phyloP scores from a whole-genome alignment of 768 basidiomycete genomes.

The Xerocomellus intermedius region DNA sequence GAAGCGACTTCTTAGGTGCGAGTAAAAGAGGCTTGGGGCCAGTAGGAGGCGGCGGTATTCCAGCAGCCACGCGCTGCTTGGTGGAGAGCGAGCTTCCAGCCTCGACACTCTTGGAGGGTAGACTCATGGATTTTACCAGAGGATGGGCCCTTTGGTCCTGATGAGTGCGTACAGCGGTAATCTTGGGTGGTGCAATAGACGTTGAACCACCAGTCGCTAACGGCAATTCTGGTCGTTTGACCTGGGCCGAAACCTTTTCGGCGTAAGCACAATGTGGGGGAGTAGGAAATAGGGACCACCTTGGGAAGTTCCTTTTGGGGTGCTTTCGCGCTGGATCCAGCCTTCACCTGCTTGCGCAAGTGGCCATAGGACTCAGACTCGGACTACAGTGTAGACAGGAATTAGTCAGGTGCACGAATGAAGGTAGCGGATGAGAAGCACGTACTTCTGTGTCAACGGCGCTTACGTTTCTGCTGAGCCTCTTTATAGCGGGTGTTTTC shows the following conservation, averaged over 20 bases:
- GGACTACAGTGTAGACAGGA: conserved; percentile 11
- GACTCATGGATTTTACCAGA: conserved; percentile 31
- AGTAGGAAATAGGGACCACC: conserved; percentile 3
- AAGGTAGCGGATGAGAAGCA: not conserved
- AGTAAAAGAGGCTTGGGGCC: conserved; percentile 36
- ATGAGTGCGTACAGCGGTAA: conserved; percentile 22
- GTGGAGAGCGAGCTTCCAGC: conserved; percentile 44
- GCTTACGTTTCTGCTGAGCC: conserved; percentile 2
- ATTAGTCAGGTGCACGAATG: not conserved
- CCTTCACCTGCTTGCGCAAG: not conserved
- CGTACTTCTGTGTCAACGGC: conserved; percentile 15
- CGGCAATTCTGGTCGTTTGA: conserved; percentile 9
- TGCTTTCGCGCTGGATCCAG: conserved; percentile 1
- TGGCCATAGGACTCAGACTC: conserved; percentile 11
- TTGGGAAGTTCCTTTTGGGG: conserved; percentile 10
- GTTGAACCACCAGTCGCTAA: not conserved
- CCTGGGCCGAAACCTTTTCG: not conserved
- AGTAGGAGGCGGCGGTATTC: conserved; percentile 35
- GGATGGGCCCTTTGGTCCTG: conserved; percentile 32
- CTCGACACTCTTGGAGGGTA: conserved; percentile 23
- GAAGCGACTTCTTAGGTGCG: conserved; percentile 24
- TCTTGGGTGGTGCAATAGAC: conserved; percentile 15
- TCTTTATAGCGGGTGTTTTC: not conserved
- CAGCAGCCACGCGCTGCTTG: conserved; percentile 48
- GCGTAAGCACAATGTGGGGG: not conserved